Conservation (phyloP, 2,329 filamentous ascomycete species). For the Diaporthe vaccinii region DNA sequence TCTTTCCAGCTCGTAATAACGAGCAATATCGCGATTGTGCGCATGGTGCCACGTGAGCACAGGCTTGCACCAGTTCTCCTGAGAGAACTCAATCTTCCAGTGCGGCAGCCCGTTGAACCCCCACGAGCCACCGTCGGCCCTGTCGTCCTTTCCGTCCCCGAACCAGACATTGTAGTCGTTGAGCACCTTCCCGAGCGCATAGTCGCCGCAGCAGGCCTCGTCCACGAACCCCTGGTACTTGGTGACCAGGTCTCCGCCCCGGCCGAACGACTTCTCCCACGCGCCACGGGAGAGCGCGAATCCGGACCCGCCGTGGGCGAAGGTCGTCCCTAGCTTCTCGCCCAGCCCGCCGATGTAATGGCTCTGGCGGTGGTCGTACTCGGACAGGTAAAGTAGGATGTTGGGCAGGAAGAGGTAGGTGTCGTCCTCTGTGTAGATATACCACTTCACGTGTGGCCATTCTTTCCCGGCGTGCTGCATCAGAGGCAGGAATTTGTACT, state of each 20-base stretch:
- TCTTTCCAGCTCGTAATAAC: constrained; percentile 45
- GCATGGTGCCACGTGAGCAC: constrained; percentile 44
- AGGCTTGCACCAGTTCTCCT: constrained; percentile 35
- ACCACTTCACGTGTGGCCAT: constrained; percentile 42
- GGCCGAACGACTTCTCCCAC: constrained; percentile 33
- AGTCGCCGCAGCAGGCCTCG: constrained; percentile 32
- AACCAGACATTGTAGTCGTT: constrained; percentile 34
- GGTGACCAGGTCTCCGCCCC: constrained; percentile 6
- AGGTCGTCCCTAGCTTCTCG: constrained; percentile 32
- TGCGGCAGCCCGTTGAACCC: constrained; percentile 33
- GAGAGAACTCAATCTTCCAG: constrained; percentile 25
- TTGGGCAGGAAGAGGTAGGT: constrained; percentile 41
- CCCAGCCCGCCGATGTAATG: constrained; percentile 41
- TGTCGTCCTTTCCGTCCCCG: constrained; percentile 26
- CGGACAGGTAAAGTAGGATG: constrained; percentile 34
- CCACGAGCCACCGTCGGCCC: constrained; percentile 19
- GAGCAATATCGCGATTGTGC: constrained; percentile 45
- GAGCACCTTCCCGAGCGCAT: constrained; percentile 28
- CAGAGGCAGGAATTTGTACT: constrained; percentile 40
- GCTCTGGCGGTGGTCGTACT: constrained; percentile 34
- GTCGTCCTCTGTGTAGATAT: constrained; percentile 45
- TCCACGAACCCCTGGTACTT: constrained; percentile 28
- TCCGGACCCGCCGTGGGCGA: constrained; percentile 42
- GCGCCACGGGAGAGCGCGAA: constrained; percentile 37
- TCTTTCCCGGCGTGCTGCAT: constrained; percentile 35